Base-by-base conservation (phyloP, 305 asterid species). In the Caryopteris hybrid region DNA sequence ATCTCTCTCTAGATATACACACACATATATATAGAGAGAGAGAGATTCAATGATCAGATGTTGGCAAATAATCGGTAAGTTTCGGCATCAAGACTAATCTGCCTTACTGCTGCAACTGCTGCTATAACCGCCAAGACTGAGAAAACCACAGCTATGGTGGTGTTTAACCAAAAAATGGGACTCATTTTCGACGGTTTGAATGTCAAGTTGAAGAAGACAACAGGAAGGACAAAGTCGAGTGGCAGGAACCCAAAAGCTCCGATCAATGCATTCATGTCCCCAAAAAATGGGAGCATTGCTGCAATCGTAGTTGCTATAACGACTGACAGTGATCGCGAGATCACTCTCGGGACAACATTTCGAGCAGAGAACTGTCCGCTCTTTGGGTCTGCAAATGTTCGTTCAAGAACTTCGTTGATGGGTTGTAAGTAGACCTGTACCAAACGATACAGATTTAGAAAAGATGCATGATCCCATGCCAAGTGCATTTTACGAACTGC, bases 171-270 rank as follows among this genome's bases (percentile, higher is more conserved):
- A 52, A 83, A 87, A 12, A 72, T 16, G 38, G 64, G 68, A 16
- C 87, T 71, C 65, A 68, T 78, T 66, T 81, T 87, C 8, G 91
- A 80, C 3, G 95, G 90, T 75, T 86, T 87, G 81, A 93, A 93
- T 11, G 97, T 91, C 25, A 85, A n/a, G 80, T 88, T 89, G 88
- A 67, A 93, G 92, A 91, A 91, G 39, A 93, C 59, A 14, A 76
- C 73, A 6, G 97, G 99, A 25, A 93, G 88, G 21, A 91, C 93
- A 45, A 91, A 91, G 46, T 93, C 99, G 1, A 93, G 92, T 6
- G 99, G 99, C 83, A 93, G 48, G 84, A 93, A 88, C 39, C 99
- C 97, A 55, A 94, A 88, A 6, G 97, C 96, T 52, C 99, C 97
- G 0, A 94, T 76, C 50, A 94, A 3, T 11, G 96, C 88, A 43